Percentiles rank a stretch among this genome's conserved stretches.
phyloP scores from a whole-genome alignment of 2,329 filamentous ascomycete genomes.

The Nothophaeocryptopus gaeumannii region DNA sequence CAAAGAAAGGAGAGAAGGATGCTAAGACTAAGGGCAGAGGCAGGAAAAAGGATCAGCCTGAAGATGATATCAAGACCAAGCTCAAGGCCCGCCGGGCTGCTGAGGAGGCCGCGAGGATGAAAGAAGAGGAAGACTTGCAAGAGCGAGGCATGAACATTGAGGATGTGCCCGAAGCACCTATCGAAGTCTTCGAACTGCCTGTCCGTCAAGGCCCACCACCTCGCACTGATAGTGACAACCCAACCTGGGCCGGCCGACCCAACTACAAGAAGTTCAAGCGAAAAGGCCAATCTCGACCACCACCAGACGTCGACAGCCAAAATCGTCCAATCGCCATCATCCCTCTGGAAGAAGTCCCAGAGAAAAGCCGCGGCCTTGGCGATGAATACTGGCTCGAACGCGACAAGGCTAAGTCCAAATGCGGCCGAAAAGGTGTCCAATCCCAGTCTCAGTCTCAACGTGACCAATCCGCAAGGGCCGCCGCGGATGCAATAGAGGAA shows the following conservation, averaged over 20 bases:
- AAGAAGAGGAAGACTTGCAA: conserved; percentile 61
- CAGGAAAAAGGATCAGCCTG: conserved; percentile 29
- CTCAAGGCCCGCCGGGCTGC: conserved; percentile 48
- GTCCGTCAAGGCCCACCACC: conserved; percentile 21
- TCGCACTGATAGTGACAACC: conserved; percentile 7
- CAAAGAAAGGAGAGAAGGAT: conserved; percentile 8
- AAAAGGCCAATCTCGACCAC: conserved; percentile 41
- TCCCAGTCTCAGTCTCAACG: conserved; percentile 19
- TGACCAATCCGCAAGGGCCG: conserved; percentile 3
- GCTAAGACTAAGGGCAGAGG: conserved; percentile 42
- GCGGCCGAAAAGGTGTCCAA: conserved; percentile 1
- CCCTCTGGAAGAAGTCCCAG: conserved; percentile 65
- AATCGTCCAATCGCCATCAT: conserved; percentile 60
- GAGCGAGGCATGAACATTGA: conserved; percentile 69
- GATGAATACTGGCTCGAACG: conserved; percentile 71
- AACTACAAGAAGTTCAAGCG: conserved; percentile 88
- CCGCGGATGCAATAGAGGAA: conserved; percentile 3
- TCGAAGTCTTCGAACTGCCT: conserved; percentile 65
- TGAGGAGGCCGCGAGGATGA: conserved; percentile 56
- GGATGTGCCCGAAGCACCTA: conserved; percentile 34
- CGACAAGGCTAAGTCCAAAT: not conserved
- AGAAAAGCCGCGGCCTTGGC: conserved; percentile 69
- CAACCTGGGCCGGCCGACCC: conserved; percentile 83
- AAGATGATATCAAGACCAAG: conserved; percentile 8
- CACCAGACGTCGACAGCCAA: conserved; percentile 5